Conservation (phyloP, 2,329 filamentous ascomycete species). For the Venturia pyrina region DNA sequence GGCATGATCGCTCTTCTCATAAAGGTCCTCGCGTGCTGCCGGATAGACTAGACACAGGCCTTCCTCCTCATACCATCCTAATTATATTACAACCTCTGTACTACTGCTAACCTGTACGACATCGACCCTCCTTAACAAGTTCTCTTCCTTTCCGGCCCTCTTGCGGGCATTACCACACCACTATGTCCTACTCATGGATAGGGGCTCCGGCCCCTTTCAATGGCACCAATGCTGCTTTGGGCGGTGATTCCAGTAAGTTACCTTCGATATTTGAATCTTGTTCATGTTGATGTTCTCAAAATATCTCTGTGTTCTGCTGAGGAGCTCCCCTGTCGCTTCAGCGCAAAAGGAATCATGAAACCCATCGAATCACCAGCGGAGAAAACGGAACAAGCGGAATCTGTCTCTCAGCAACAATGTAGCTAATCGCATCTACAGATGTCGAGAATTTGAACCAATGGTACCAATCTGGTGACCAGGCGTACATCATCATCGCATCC, state of each 20-base stretch:
- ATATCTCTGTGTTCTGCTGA: neutral
- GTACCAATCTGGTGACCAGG: constrained; percentile 84
- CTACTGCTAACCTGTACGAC: neutral
- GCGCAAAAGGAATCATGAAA: neutral
- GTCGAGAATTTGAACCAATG: constrained; percentile 90
- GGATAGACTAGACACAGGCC: neutral
- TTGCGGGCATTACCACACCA: constrained; percentile 6
- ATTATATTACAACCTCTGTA: neutral
- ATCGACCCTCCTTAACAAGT: constrained; percentile 6
- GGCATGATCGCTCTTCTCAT: neutral
- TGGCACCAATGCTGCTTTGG: constrained; percentile 49
- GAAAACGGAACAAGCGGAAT: neutral
- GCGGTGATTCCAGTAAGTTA: constrained; percentile 71
- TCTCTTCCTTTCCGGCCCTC: neutral
- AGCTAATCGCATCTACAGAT: constrained; percentile 37
- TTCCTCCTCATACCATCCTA: neutral
- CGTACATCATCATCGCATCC: constrained; percentile 80
- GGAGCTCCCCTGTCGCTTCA: neutral
- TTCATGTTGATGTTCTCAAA: too few relatives aligned
- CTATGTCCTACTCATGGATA: constrained; percentile 40
- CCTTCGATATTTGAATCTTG: neutral
- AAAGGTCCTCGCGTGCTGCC: constrained; percentile 1
- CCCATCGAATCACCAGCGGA: neutral
- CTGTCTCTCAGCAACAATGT: neutral
- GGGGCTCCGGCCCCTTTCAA: constrained; percentile 37